Conservation (phyloP, 2,329 filamentous ascomycete species). For the Alternaria metachromatica region DNA sequence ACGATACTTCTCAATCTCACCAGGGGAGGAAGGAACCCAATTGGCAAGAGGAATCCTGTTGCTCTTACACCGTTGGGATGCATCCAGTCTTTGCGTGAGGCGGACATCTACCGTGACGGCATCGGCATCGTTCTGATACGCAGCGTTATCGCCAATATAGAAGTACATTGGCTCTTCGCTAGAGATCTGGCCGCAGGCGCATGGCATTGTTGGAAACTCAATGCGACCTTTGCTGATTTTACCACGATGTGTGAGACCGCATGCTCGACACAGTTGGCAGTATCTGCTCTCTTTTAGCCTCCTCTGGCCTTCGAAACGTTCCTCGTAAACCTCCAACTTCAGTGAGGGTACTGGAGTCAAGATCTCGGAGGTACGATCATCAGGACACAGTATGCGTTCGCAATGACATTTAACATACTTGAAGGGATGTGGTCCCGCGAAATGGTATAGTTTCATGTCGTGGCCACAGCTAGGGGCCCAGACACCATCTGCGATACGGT, state of each 20-base stretch:
- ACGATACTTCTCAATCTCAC: neutral
- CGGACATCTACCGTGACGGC: neutral
- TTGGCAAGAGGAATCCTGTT: neutral
- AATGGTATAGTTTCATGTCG: neutral
- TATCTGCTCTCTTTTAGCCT: neutral
- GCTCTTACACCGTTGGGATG: neutral
- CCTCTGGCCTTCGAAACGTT: neutral
- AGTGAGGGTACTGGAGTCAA: neutral
- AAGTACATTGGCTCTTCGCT: neutral
- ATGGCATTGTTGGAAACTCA: neutral
- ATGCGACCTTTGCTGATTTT: neutral
- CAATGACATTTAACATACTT: constrained; percentile 2
- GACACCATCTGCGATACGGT: neutral
- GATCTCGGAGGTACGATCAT: neutral
- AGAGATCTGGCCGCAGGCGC: neutral
- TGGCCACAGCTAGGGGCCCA: neutral
- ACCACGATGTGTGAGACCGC: neutral
- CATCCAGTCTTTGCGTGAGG: neutral
- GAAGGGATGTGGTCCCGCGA: neutral
- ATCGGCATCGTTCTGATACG: neutral
- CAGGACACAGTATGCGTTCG: neutral
- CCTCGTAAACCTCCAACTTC: neutral
- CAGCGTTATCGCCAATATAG: neutral
- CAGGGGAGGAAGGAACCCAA: neutral
- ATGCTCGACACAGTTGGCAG: neutral